Evolutionary conservation across 2,329 filamentous ascomycete genomes (phyloP).

Genomic region (Fusarium bactridioides): DNA sequence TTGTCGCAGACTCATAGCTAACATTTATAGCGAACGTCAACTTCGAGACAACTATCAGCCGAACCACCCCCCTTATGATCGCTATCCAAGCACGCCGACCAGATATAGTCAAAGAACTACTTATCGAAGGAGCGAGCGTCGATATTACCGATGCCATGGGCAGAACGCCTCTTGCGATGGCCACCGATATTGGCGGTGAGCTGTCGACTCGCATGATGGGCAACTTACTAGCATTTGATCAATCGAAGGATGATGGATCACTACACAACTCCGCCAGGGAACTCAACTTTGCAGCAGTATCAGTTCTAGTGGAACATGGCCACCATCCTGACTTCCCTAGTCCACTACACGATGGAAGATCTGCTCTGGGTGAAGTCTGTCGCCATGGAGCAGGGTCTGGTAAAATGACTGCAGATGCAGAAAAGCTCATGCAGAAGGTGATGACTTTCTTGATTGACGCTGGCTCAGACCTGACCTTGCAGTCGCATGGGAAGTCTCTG

Average conservation of each 20-base stretch:
- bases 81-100: constrained; percentile 63
- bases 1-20: constrained; percentile 5
- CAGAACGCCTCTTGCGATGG: constrained; percentile 67
- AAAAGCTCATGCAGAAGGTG: constrained; percentile 64
- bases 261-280: constrained; percentile 70
- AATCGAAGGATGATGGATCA: constrained; percentile 69
- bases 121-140: constrained; percentile 66
- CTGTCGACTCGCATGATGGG: constrained; percentile 62
- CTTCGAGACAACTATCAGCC: constrained; percentile 59
- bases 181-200: constrained; percentile 63
- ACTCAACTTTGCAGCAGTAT: constrained; percentile 64
- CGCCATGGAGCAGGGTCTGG: constrained; percentile 59
- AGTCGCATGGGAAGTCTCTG: constrained; percentile 64
- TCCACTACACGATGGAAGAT: constrained; percentile 67
- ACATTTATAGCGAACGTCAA: constrained; percentile 61
- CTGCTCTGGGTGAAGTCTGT: constrained; percentile 70
- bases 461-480: constrained; percentile 64
- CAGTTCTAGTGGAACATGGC: constrained; percentile 63
- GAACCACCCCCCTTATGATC: constrained; percentile 65
- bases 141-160: constrained; percentile 65
- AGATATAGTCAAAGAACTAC: constrained; percentile 65
- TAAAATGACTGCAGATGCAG: constrained; percentile 54
- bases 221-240: constrained; percentile 62
- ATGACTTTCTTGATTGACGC: constrained; percentile 64
- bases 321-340: constrained; percentile 73